These are phyloP conservation scores for Postia placenta DNA, from an alignment of 768 basidiomycete species.

Conservation along the genomic window DNA sequence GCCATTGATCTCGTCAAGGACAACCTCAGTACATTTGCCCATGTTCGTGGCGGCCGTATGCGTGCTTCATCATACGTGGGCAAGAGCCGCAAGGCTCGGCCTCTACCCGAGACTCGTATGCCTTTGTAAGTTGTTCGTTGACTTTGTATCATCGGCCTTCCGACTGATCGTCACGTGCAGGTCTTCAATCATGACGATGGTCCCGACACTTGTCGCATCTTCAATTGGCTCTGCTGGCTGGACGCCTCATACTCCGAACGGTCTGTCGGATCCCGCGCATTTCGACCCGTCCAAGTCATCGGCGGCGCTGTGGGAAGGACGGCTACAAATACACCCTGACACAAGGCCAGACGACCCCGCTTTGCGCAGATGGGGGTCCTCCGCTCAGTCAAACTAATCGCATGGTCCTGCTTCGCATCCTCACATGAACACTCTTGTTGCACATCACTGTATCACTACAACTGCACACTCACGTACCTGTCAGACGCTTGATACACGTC, in stretches of 20 bases:
- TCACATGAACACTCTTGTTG: too few relatives aligned
- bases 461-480: too few relatives aligned
- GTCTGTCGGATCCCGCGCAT: conserved; percentile 65
- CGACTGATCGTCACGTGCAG: conserved; percentile 32
- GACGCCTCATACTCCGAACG: conserved; percentile 46
- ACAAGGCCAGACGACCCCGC: conserved; percentile 62
- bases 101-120: conserved; percentile 40
- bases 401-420: background rate
- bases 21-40: conserved; percentile 77
- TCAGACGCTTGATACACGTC: too few relatives aligned
- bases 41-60: conserved; percentile 83
- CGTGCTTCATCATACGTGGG: conserved; percentile 81
- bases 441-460: too few relatives aligned
- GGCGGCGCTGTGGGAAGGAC: conserved; percentile 80
- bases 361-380: conserved; percentile 21
- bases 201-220: conserved; percentile 68
- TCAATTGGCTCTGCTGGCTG: conserved; percentile 67
- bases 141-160: conserved; percentile 4
- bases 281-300: conserved; percentile 76
- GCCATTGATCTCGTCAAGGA: conserved; percentile 82
- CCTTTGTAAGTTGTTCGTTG: conserved; percentile 39
- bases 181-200: conserved; percentile 70
- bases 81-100: conserved; percentile 63
- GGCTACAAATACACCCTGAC: conserved; percentile 83
- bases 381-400: background rate